Evolutionary conservation across 2,329 filamentous ascomycete genomes (phyloP).

Genomic region (Rosellinia necatrix): DNA sequence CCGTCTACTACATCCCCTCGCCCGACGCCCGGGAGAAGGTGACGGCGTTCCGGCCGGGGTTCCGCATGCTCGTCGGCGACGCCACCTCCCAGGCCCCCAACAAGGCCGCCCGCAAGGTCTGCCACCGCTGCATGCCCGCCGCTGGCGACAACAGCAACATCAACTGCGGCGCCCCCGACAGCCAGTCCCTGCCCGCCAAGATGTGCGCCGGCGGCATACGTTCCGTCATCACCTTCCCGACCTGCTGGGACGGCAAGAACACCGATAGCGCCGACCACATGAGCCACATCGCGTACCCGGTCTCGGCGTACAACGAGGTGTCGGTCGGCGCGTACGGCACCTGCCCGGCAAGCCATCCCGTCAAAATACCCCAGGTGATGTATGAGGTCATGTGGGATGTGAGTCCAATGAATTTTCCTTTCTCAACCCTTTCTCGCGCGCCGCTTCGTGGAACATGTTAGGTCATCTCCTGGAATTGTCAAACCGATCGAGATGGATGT

Average conservation of each 20-base stretch:
- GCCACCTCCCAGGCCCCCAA: slow-evolving; percentile 31
- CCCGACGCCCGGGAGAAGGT: slow-evolving; percentile 41
- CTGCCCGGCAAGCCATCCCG: slow-evolving; percentile 57
- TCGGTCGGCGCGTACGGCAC: slow-evolving; percentile 44
- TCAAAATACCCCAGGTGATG: slow-evolving; percentile 58
- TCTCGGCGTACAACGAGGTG: slow-evolving; percentile 32
- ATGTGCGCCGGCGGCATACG: slow-evolving; percentile 55
- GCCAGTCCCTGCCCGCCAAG: slow-evolving; percentile 53
- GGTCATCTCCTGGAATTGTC: no score
- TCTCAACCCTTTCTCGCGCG: no score
- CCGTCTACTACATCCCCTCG: slow-evolving; percentile 39
- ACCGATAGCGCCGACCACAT: slow-evolving; percentile 53
- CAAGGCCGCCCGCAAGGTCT: slow-evolving; percentile 40
- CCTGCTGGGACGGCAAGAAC: slow-evolving; percentile 59
- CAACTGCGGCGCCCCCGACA: slow-evolving; percentile 48
- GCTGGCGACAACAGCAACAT: slow-evolving; percentile 35
- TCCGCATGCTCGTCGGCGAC: slow-evolving; percentile 53
- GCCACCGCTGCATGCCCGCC: slow-evolving; percentile 43
- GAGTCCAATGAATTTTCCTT: slow-evolving; percentile 23
- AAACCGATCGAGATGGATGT: no score
- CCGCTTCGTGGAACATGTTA: no score
- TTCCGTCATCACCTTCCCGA: slow-evolving; percentile 58
- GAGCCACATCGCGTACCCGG: slow-evolving; percentile 57
- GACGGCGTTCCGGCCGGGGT: slow-evolving; percentile 50
- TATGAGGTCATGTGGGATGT: slow-evolving; percentile 60